Percentiles rank a stretch among this genome's conserved stretches.
phyloP scores from a whole-genome alignment of 2,329 filamentous ascomycete genomes.

The Ceratocystis huliohia region DNA sequence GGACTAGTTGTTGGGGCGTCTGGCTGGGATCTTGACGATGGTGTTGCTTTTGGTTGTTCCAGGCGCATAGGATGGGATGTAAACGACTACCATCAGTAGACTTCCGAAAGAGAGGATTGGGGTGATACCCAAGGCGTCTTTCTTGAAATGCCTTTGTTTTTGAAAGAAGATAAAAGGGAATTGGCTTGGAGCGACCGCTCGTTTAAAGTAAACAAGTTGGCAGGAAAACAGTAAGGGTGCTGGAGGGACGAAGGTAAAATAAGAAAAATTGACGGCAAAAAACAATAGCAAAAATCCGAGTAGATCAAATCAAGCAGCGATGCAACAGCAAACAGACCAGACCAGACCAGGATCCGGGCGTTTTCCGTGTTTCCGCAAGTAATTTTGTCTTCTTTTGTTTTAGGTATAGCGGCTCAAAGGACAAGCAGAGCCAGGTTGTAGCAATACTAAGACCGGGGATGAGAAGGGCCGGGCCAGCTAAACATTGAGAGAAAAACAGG shows the following conservation, averaged over 20 bases:
- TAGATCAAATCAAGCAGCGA: constrained; percentile 1
- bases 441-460: not conserved
- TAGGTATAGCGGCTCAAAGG: constrained; percentile 2
- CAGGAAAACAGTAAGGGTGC: not conserved
- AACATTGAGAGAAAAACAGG: not conserved
- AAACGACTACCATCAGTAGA: not conserved
- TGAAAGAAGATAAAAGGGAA: not conserved
- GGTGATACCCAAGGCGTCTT: not conserved
- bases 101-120: not conserved
- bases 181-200: not conserved
- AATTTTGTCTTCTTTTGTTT: constrained; percentile 2
- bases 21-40: not conserved
- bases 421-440: not conserved
- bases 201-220: not conserved
- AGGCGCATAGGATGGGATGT: no score
- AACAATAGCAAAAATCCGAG: not conserved
- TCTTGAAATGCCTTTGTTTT: not conserved
- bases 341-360: not conserved
- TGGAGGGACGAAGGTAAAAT: not conserved
- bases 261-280: not conserved
- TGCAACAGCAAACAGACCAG: no score
- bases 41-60: not conserved
- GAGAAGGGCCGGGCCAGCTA: not conserved
- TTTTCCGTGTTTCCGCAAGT: constrained; percentile 8
- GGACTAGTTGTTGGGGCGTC: not conserved